A percentile compares a stretch with the other conserved stretches of the same genome.
phyloP scores from a whole-genome alignment of 2,329 filamentous ascomycete genomes.

The Botryotinia globosa region DNA sequence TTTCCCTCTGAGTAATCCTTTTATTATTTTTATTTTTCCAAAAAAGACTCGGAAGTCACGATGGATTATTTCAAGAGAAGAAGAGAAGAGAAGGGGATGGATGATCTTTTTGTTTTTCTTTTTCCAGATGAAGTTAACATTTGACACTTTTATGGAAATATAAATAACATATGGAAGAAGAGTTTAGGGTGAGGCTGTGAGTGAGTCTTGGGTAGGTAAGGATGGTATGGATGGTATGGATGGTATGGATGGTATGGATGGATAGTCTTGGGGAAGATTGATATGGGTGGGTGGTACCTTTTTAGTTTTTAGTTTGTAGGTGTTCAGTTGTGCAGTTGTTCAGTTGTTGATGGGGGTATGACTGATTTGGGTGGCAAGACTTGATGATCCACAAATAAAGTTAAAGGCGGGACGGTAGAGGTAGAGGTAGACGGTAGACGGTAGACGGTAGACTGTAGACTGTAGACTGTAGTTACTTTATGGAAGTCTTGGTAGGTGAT shows the following conservation, averaged over 20 bases:
- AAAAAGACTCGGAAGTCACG: conserved; percentile 4
- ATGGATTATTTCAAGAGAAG: background rate
- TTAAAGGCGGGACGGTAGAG: no score
- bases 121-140: background rate
- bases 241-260: no score
- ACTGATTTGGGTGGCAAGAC: conserved; percentile 20
- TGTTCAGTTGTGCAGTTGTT: background rate
- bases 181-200: background rate
- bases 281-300: conserved; percentile 12
- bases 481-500: no score
- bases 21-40: no score
- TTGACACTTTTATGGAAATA: background rate
- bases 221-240: no score
- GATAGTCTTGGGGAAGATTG: no score
- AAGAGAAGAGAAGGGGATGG: background rate
- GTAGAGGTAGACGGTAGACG: no score
- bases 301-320: no score
- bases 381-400: conserved; percentile 4
- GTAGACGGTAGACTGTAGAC: no score
- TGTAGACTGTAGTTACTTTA: no score
- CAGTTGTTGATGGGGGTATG: conserved; percentile 12
- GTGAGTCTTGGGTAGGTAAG: background rate
- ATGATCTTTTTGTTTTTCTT: no score
- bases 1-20: background rate
- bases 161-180: background rate